These are phyloP conservation scores for Priceomyces carsonii DNA, from an alignment of 805 yeast species.

Conservation along the genomic window DNA sequence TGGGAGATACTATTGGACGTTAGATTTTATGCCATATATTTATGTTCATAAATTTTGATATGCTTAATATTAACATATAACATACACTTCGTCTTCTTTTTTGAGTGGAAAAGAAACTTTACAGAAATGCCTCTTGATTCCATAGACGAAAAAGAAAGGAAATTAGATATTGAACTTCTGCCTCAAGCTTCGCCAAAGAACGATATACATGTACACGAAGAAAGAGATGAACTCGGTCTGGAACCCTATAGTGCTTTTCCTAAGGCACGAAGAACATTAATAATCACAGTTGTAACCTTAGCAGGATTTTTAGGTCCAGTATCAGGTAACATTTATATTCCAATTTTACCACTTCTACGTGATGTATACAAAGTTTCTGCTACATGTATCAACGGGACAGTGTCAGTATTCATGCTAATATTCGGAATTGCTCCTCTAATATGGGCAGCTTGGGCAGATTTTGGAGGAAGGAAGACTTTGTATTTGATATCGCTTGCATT, in stretches of 20 bases:
- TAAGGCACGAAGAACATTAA: slow-evolving; percentile 24
- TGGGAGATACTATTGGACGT: too few species aligned
- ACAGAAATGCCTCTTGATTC: too few species aligned
- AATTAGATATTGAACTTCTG: too few species aligned
- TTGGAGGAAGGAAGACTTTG: slow-evolving; percentile 44
- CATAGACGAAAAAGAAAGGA: too few species aligned
- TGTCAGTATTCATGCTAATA: slow-evolving; percentile 56
- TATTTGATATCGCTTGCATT: slow-evolving; percentile 26
- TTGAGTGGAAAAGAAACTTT: too few species aligned
- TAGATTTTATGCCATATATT: too few species aligned
- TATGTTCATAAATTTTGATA: too few species aligned
- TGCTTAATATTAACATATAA: too few species aligned
- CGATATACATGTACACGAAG: too few species aligned
- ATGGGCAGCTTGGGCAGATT: slow-evolving; percentile 58
- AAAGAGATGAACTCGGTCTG: too few species aligned
- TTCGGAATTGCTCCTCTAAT: slow-evolving; percentile 57
- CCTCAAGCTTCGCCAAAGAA: too few species aligned
- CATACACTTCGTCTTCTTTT: too few species aligned
- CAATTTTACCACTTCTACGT: slow-evolving; percentile 49
- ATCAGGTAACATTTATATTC: slow-evolving; percentile 58
- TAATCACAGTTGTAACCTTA: slow-evolving; percentile 42
- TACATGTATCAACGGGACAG: slow-evolving; percentile 53
- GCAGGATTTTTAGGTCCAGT: slow-evolving; percentile 59
- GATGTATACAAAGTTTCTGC: slow-evolving; percentile 40
- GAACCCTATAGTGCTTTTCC: slow-evolving; percentile 34